Evolutionary conservation across 345 rosid species (phyloP), one percentile per base, ranked within the genome.

Genomic region (Odontarrhena argentea): DNA sequence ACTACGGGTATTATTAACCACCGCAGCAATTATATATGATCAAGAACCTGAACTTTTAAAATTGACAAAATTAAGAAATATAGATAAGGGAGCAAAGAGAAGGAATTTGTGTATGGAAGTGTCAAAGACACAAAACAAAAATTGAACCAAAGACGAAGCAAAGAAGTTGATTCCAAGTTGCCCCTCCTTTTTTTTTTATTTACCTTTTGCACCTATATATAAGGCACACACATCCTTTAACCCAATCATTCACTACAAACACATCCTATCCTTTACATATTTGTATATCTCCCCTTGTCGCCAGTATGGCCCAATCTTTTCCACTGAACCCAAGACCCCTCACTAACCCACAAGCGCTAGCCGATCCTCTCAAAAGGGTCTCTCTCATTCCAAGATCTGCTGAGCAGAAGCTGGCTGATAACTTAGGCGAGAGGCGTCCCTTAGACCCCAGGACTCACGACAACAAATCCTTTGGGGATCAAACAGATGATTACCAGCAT

Each of bases 161-260:
- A 90, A 84, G 88, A 82, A 84, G 89, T 81, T 53, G 87, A 86
- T 83, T 84, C 86, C 70, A 47, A 46, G 77, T 53, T 48, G 32
- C 43, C 18, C n/a, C 60, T 14, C 59, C 53, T 13, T 13, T 14
- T 49, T 15, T 41, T 9, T 28, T 15, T 34, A 22, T 28, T 15
- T 34, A 22, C 48, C 61, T 41, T 68, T 67, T 40, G 5, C 41
- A 61, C 45, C 15, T 35, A 8, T 73, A 65, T 67, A 60, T 65
- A 60, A 6, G 35, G 35, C 26, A 7, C 8, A 4, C 32, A 53
- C 28, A 11, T 6, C 56, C 7, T 51, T 11, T 9, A 52, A 51
- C 48, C 22, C 43, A 47, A 24, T 41, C 74, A 61, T 41, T 67
- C 58, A 67, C 59, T 42, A 51, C 63, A 66, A 38, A 38, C 50